phyloP scores from a whole-genome alignment of 2,329 filamentous ascomycete species.

The Hypoxylon sp. region DNA sequence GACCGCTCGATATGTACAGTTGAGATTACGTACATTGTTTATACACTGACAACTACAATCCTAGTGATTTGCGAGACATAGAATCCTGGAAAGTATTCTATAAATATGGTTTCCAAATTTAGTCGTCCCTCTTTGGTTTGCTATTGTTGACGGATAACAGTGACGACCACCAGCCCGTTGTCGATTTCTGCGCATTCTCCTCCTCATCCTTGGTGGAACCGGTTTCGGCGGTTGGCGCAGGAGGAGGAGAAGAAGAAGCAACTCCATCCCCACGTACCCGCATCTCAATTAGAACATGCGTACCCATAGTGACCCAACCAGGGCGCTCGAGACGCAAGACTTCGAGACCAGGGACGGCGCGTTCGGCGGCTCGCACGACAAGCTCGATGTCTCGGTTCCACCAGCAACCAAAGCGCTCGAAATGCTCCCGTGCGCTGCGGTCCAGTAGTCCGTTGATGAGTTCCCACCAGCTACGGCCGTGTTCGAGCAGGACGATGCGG shows the following conservation, averaged over 20 bases:
- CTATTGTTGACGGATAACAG: conserved; percentile 23
- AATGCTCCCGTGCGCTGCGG: conserved; percentile 68
- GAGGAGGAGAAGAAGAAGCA: conserved; percentile 4
- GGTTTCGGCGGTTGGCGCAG: neutral
- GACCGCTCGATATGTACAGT: neutral
- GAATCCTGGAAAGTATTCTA: neutral
- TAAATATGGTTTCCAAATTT: conserved; percentile 9
- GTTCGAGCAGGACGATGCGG: conserved; percentile 73
- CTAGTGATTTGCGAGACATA: neutral
- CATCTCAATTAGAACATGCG: conserved; percentile 72
- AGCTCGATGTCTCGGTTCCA: conserved; percentile 75
- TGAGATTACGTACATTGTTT: neutral
- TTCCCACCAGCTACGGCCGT: conserved; percentile 70
- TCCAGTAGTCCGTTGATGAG: conserved; percentile 71
- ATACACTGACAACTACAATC: neutral
- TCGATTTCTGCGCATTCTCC: conserved; percentile 29
- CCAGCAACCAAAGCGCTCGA: conserved; percentile 75
- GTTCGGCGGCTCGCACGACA: conserved; percentile 66
- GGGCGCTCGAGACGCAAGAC: conserved; percentile 69
- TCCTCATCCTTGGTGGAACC: neutral
- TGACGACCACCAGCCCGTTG: conserved; percentile 33
- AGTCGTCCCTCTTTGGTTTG: conserved; percentile 34
- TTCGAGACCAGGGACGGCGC: conserved; percentile 67
- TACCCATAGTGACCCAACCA: conserved; percentile 69
- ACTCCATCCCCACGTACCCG: conserved; percentile 47